These are phyloP conservation scores for Leccinum incarnatum DNA, from an alignment of 768 basidiomycete species.

Conservation along the genomic window DNA sequence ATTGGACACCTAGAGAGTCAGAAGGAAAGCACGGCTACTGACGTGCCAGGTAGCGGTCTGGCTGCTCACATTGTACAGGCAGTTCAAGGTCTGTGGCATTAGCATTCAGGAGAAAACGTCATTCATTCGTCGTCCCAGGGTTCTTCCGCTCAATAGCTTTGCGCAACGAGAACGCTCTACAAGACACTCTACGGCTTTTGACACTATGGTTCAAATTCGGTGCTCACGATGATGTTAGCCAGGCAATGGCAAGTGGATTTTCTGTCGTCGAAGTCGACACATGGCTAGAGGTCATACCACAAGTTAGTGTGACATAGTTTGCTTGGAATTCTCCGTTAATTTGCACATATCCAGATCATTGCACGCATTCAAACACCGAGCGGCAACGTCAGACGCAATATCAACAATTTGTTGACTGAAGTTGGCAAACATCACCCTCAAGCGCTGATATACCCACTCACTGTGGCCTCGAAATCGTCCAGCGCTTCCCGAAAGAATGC, in stretches of 20 bases:
- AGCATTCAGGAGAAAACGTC: slow-evolving; percentile 3
- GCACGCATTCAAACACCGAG: slow-evolving; percentile 97
- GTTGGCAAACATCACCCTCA: slow-evolving; percentile 97
- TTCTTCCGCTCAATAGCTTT: slow-evolving; percentile 96
- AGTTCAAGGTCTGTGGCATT: slow-evolving; percentile 62
- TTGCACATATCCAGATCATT: slow-evolving; percentile 65
- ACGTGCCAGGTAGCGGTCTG: slow-evolving; percentile 60
- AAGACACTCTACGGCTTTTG: slow-evolving; percentile 89
- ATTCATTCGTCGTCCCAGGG: slow-evolving; percentile 41
- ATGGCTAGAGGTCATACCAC: slow-evolving; percentile 98
- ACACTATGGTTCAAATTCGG: slow-evolving; percentile 99
- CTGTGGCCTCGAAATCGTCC: slow-evolving; percentile 95
- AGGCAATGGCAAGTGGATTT: slow-evolving; percentile 86
- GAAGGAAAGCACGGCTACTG: slow-evolving; percentile 50
- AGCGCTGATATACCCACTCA: slow-evolving; percentile 92
- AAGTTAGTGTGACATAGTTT: slow-evolving; percentile 48
- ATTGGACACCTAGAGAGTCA: slow-evolving; percentile 76
- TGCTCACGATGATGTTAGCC: slow-evolving; percentile 81
- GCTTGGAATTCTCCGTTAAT: not conserved
- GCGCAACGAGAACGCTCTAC: slow-evolving; percentile 85
- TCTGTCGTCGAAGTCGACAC: slow-evolving; percentile 91
- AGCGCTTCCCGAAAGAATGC: slow-evolving; percentile 78
- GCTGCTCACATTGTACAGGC: slow-evolving; percentile 88
- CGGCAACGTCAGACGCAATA: slow-evolving; percentile 80
- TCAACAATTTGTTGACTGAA: slow-evolving; percentile 83